Percentiles rank a stretch among this genome's conserved stretches.
phyloP scores from a whole-genome alignment of 1,284 basidiomycete genomes.

The Meripilus lineatus region DNA sequence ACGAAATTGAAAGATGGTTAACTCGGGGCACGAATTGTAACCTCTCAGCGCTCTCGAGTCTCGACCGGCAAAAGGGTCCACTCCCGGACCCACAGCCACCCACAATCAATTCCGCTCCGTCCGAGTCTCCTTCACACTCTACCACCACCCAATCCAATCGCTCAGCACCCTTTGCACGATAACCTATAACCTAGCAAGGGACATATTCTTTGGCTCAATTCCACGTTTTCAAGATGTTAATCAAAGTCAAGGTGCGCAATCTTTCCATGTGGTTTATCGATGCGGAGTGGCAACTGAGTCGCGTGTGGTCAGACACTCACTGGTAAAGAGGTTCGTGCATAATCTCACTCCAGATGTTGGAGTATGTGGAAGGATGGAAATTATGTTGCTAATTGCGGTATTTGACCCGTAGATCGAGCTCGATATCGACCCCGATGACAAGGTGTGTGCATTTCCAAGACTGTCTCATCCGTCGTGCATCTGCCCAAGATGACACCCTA shows the following conservation, averaged over 20 bases:
- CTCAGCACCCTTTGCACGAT: no score
- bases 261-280: conserved; percentile 13
- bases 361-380: background rate
- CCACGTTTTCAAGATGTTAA: conserved; percentile 50
- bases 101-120: no score
- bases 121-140: no score
- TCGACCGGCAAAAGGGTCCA: no score
- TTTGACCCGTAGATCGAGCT: conserved; percentile 74
- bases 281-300: conserved; percentile 12
- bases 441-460: conserved; percentile 45
- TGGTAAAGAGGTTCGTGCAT: conserved; percentile 77
- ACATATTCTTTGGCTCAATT: background rate
- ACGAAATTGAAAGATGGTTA: no score
- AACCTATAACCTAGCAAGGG: no score
- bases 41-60: no score
- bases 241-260: conserved; percentile 75
- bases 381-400: conserved; percentile 1
- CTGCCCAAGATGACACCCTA: no score
- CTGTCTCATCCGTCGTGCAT: background rate
- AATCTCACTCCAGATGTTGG: background rate
- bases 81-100: no score
- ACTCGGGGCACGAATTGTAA: no score
- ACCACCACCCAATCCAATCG: no score
- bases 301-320: conserved; percentile 69
- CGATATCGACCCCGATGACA: conserved; percentile 91